Conservation (phyloP, 139 green algal species). For the Auxenochlorella pyrenoidosa region DNA sequence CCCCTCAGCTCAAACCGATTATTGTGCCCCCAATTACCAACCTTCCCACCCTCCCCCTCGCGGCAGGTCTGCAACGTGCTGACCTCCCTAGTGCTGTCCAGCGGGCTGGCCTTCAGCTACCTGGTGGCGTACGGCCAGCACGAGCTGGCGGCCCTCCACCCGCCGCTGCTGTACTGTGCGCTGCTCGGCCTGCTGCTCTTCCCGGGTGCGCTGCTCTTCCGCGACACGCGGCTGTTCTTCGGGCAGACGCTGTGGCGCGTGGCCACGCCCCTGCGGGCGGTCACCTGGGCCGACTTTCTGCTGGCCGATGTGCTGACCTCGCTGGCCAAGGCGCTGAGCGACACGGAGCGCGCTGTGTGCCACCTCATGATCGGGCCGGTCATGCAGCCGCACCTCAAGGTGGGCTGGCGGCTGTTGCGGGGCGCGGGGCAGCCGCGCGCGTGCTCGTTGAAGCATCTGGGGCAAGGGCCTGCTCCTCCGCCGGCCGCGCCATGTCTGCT, state of each 20-base stretch:
- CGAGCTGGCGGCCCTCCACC: slow-evolving; percentile 34
- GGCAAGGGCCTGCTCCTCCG: no score
- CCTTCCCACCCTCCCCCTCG: no score
- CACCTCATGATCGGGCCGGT: slow-evolving; percentile 56
- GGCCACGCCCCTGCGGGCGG: slow-evolving; percentile 70
- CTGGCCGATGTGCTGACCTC: slow-evolving; percentile 95
- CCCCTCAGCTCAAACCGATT: no score
- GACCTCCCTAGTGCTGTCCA: slow-evolving; percentile 45
- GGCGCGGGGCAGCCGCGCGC: background rate
- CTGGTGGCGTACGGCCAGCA: slow-evolving; percentile 12
- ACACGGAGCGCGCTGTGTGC: slow-evolving; percentile 79
- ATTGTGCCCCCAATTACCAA: no score
- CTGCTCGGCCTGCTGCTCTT: slow-evolving; percentile 56
- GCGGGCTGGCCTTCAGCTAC: slow-evolving; percentile 47
- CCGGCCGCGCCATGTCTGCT: no score
- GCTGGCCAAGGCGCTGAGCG: slow-evolving; percentile 85
- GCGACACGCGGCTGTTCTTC: slow-evolving; percentile 70
- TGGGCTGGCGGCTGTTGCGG: background rate
- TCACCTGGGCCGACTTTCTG: slow-evolving; percentile 95
- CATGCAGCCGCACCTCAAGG: slow-evolving; percentile 52
- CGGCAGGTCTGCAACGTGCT: slow-evolving; percentile 44
- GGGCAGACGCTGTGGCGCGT: slow-evolving; percentile 65
- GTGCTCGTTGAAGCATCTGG: no score
- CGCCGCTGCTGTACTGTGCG: slow-evolving; percentile 61
- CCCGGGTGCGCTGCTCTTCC: slow-evolving; percentile 45